Base-by-base conservation (phyloP, 2,329 filamentous ascomycete genomes). In the Aspergillus sojae region DNA sequence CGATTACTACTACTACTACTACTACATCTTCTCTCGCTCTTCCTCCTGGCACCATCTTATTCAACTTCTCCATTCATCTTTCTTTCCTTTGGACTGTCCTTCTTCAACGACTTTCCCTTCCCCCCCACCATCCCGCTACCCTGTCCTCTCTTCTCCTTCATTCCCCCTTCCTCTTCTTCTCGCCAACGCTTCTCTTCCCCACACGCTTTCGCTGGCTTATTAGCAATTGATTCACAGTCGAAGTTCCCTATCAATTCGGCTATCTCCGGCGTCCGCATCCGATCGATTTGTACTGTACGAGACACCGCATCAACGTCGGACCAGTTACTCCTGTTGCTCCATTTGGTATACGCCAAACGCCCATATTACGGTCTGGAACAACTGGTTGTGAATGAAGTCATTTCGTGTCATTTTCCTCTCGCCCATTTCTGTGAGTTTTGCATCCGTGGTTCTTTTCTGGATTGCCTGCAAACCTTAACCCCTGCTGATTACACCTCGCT, bases 201-300 rank as follows among this genome's bases (percentile, higher is more conserved):
- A 52, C 11, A 48, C 46, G 26, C 26, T 55, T 58, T 58, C 53
- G 30, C 62, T 46, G 62, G 41, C 68, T 64, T 71, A 72, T 71
- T 68, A 67, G 61, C 68, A 72, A 71, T 74, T 71, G 68, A 64
- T n/a, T 61, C 65, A 39, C 61, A 52, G 28, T n/a, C 16, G 3
- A 52, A 32, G 34, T 52, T 19, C 19, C 55, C 46, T 39, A 55
- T 55, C 52, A 36, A 57, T 39, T 70, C 70, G 68, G 68, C 67
- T 75, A 73, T 71, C 74, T 71, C 63, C 66, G 70, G 71, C 65
- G 58, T 62, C 45, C 50, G 59, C 57, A 50, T 48, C 72, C 72
- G 71, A 71, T 69, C 74, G 71, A 73, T 70, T 41, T 72, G 67
- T 23, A 26, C 30, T 72, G 67, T 23, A 36, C 30, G 16, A 21